phyloP scores from a whole-genome alignment of 176 grass and related monocot species.

The Metroxylon sagu region DNA sequence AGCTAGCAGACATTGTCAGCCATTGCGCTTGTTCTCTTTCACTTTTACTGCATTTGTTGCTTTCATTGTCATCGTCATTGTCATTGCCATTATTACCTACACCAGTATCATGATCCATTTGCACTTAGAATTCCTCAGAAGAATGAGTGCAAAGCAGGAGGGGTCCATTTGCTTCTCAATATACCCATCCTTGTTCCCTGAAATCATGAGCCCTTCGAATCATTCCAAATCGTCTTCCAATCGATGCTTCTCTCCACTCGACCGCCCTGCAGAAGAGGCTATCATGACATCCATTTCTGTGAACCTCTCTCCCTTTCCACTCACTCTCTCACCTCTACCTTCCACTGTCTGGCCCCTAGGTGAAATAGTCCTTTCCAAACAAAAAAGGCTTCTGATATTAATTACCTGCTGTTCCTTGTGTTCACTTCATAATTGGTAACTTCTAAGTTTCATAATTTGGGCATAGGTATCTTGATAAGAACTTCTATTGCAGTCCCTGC shows the following conservation, averaged over 20 bases:
- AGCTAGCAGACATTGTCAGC: too few relatives aligned
- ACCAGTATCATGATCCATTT: conserved; percentile 29
- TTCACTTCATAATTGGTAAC: too few relatives aligned
- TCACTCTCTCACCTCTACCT: conserved; percentile 9
- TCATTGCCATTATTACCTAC: conserved; percentile 36
- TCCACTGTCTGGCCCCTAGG: too few relatives aligned
- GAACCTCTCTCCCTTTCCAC: neutral
- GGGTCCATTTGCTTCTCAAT: neutral
- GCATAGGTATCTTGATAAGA: too few relatives aligned
- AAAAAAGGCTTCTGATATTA: too few relatives aligned
- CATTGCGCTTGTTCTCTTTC: neutral
- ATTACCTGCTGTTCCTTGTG: too few relatives aligned
- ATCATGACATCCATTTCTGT: conserved; percentile 23
- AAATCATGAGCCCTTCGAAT: conserved; percentile 36
- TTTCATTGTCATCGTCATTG: conserved; percentile 47
- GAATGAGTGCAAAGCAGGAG: neutral
- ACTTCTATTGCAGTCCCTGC: too few relatives aligned
- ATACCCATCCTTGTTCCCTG: too few relatives aligned
- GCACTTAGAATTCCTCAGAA: conserved; percentile 7
- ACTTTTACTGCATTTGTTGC: conserved; percentile 35
- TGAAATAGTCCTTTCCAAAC: too few relatives aligned
- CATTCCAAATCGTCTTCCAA: conserved; percentile 36
- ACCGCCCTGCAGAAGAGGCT: conserved; percentile 23
- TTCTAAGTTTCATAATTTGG: too few relatives aligned
- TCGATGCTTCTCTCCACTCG: conserved; percentile 21